Evolutionary conservation across 768 basidiomycete species (phyloP).

Genomic region (Agrocybe pediades): DNA sequence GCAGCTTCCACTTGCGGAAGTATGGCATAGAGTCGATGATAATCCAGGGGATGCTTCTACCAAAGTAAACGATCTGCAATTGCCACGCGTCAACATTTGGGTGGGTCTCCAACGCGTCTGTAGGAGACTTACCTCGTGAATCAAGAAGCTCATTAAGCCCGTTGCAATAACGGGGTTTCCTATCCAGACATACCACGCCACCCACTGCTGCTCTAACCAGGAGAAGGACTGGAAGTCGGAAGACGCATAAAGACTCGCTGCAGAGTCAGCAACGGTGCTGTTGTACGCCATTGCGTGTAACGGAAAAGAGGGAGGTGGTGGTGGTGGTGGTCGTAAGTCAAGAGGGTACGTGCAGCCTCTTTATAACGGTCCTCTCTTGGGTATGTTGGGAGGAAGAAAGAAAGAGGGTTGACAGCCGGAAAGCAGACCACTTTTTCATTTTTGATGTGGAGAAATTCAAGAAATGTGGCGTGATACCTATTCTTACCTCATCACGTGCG

Average conservation of each 20-base stretch:
- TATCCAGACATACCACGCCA: constrained; percentile 81
- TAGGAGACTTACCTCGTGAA: constrained; percentile 80
- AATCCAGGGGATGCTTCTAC: constrained; percentile 92
- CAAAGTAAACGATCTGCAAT: constrained; percentile 90
- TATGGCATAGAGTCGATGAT: constrained; percentile 94
- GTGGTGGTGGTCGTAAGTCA: constrained; percentile 7
- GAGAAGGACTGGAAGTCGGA: constrained; percentile 61
- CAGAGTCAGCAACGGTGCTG: constrained; percentile 26
- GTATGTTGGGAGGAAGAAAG: constrained; percentile 5
- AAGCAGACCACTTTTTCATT: constrained; percentile 21
- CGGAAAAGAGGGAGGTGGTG: background rate
- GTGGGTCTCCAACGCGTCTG: background rate
- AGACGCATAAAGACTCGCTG: constrained; percentile 48
- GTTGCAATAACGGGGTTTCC: constrained; percentile 93
- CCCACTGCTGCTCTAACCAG: constrained; percentile 83
- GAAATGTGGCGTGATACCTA: constrained; percentile 22
- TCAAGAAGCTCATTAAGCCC: constrained; percentile 85
- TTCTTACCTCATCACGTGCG: constrained; percentile 1
- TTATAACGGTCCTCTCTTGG: constrained; percentile 3
- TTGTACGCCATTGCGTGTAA: constrained; percentile 43
- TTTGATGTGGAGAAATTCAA: constrained; percentile 10
- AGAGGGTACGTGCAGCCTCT: background rate
- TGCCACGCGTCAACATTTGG: background rate
- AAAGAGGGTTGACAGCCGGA: background rate
- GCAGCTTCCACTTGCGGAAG: constrained; percentile 93